A percentile compares a stretch with the other conserved stretches of the same genome.
phyloP scores from a whole-genome alignment of 2,329 filamentous ascomycete species.

The Spiromastix sp. region DNA sequence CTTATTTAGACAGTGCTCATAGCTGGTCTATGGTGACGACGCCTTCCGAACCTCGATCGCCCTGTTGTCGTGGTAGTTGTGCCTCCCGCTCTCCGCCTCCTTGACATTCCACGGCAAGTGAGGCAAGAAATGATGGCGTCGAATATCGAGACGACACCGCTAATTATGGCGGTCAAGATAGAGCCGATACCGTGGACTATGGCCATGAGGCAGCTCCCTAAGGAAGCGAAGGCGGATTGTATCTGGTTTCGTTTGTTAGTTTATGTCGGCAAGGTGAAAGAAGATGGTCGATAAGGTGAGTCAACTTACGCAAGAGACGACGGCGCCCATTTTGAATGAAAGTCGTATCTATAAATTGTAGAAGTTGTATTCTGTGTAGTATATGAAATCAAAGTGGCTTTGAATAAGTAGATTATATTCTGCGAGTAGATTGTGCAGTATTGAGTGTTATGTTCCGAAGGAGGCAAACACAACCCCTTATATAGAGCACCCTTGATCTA shows the following conservation, averaged over 20 bases:
- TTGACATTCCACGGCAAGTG: slow-evolving; percentile 33
- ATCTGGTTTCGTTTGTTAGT: slow-evolving; percentile 35
- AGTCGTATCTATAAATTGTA: slow-evolving; percentile 1
- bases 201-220: slow-evolving; percentile 57
- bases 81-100: slow-evolving; percentile 16
- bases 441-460: no score
- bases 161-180: slow-evolving; percentile 57
- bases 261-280: slow-evolving; percentile 1
- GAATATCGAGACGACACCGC: slow-evolving; percentile 54
- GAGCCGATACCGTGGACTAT: slow-evolving; percentile 56
- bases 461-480: no score
- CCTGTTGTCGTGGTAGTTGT: slow-evolving; percentile 1
- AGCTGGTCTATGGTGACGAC: no score
- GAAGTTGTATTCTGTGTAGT: not conserved
- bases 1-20: no score
- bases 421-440: not conserved
- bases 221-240: slow-evolving; percentile 48
- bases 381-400: not conserved
- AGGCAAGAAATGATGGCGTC: slow-evolving; percentile 58
- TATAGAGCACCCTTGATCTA: no score
- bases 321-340: slow-evolving; percentile 60
- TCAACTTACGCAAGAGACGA: slow-evolving; percentile 68
- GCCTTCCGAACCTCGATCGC: not conserved
- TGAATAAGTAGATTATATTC: not conserved
- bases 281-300: not conserved